These are phyloP conservation scores for Tylopilus felleus DNA, from an alignment of 768 basidiomycete genomes.

Conservation along the genomic window DNA sequence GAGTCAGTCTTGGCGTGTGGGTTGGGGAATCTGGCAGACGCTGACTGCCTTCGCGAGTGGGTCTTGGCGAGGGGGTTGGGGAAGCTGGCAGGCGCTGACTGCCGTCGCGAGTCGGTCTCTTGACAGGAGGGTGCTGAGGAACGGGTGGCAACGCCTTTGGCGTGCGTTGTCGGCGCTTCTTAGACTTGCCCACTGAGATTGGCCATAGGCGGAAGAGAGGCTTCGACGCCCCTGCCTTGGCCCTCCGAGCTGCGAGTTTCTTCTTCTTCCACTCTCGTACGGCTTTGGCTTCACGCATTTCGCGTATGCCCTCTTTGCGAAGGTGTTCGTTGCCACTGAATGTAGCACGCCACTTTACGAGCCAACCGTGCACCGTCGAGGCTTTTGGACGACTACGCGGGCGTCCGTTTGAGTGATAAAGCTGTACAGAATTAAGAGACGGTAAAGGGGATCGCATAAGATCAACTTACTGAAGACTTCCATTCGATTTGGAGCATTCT, in stretches of 20 bases:
- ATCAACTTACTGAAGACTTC: conserved; percentile 31
- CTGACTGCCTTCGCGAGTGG: conserved; percentile 13
- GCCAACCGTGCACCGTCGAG: conserved; percentile 71
- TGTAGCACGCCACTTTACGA: conserved; percentile 76
- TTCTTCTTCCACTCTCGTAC: conserved; percentile 29
- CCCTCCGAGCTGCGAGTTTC: conserved; percentile 19
- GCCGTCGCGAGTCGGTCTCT: conserved; percentile 1
- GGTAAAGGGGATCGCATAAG: background rate
- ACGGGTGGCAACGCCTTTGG: conserved; percentile 2
- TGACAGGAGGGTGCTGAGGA: conserved; percentile 10
- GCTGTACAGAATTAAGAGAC: conserved; percentile 15
- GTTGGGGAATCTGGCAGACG: conserved; percentile 11
- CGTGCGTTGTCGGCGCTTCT: conserved; percentile 13
- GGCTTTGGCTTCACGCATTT: conserved; percentile 59
- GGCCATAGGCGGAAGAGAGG: conserved; percentile 27
- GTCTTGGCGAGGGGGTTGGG: too few species aligned
- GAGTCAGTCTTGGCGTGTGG: conserved; percentile 12
- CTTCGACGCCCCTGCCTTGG: conserved; percentile 13
- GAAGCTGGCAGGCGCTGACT: conserved; percentile 10
- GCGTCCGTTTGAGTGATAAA: conserved; percentile 36
- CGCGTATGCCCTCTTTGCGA: conserved; percentile 65
- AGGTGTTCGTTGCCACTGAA: conserved; percentile 58
- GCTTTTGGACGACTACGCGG: conserved; percentile 48
- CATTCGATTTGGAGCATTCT: conserved; percentile 32
- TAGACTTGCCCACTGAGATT: conserved; percentile 16